Evolutionary conservation across 768 basidiomycete genomes (phyloP), one percentile per base, ranked within the genome.

Genomic region (Wakefieldia striispora): DNA sequence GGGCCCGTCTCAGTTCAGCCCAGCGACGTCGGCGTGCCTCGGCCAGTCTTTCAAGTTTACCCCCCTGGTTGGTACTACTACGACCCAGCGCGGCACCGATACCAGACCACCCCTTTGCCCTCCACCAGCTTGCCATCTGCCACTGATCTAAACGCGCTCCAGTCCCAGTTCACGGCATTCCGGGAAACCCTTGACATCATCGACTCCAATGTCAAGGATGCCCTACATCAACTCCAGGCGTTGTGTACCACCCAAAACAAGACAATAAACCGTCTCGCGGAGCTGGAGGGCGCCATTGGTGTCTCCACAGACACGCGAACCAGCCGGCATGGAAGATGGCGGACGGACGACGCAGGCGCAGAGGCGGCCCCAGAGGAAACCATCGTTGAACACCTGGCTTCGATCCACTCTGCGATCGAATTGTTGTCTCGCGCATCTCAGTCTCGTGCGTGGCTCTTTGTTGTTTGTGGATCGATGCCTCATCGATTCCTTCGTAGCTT

Each of bases 321-420:
- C 19, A 34, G 19, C 23, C 40, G 40, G 8, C 43, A 36, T 20
- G 19, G n/a, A 14, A 21, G 36, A 27, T 41, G 50, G 6, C 26
- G 29, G 31, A 21, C 8, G 39, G 39, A 19, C 50, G 20, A 19
- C 33, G 47, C 20, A 35, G 19, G 11, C 1, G n/a, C 34, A 5
- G 37, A 44, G 10, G 44, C 20, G 37, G 19, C 19, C 1, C 20
- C 34, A 5, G 37, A 44, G 11, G 44, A 38, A 34, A 51, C 57
- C 11, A 45, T 62, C 38, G 3, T 49, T 5, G 41, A 58, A 41
- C 58, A 26, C 10, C 31, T 62, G 26, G 51, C 51, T 43, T 39
- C 53, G 27, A 61, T 66, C 26, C 61, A 61, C 39, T 45, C 53
- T 39, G 49, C 60, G 13, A 40, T 67, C 17, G 53, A 57, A 5